phyloP scores from a whole-genome alignment of 2,329 filamentous ascomycete species.

The Massarina eburnea region DNA sequence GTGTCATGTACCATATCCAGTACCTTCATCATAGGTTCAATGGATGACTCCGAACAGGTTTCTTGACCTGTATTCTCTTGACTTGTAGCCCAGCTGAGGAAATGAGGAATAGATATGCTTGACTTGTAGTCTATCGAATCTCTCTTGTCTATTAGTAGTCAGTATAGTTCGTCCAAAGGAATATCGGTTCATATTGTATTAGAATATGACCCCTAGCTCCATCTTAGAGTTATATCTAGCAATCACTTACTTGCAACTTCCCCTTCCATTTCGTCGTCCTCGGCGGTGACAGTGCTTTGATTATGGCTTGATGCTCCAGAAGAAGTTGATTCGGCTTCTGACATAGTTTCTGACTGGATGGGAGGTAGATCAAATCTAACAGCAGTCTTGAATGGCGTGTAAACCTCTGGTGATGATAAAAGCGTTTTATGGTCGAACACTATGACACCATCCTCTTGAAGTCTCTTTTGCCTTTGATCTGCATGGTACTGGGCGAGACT shows the following conservation, averaged over 20 bases:
- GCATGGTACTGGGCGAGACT: not conserved
- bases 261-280: no score
- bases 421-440: not conserved
- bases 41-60: not conserved
- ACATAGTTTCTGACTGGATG: not conserved
- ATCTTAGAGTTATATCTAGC: no score
- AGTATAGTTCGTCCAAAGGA: no score
- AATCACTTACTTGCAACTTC: no score
- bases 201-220: no score
- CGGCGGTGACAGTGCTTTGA: not conserved
- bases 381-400: not conserved
- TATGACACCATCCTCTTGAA: not conserved
- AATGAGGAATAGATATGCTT: constrained; percentile 1
- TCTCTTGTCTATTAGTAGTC: not conserved
- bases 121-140: not conserved
- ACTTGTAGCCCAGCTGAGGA: constrained; percentile 6
- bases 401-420: not conserved
- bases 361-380: not conserved
- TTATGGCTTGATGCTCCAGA: not conserved
- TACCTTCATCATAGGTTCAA: constrained; percentile 1
- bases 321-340: not conserved
- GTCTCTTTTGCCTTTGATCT: not conserved
- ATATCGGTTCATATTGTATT: no score
- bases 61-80: not conserved
- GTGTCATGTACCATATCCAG: not conserved